A percentile compares a stretch with the other conserved stretches of the same genome.
phyloP scores from a whole-genome alignment of 345 rosid genomes.

The Anacardium occidentale region DNA sequence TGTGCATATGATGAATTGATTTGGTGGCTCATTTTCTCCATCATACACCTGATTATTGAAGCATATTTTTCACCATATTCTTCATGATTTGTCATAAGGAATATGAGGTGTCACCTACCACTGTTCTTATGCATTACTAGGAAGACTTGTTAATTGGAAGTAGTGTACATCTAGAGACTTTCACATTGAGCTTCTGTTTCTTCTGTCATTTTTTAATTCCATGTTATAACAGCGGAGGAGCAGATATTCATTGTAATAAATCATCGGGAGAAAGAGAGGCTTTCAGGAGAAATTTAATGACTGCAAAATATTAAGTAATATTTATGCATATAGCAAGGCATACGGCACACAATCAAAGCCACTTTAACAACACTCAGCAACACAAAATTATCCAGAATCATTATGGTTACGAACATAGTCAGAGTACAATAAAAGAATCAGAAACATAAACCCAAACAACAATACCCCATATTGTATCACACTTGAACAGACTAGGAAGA shows the following conservation, averaged over 20 bases:
- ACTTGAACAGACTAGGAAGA: slow-evolving; percentile 13
- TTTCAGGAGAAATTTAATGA: neutral
- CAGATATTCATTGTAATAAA: neutral
- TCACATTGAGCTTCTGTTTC: neutral
- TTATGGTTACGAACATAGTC: slow-evolving; percentile 12
- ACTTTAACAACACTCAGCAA: slow-evolving; percentile 23
- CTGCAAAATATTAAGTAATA: neutral
- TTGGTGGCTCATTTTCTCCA: neutral
- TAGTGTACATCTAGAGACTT: neutral
- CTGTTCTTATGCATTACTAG: neutral
- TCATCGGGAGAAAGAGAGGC: neutral
- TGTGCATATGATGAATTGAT: neutral
- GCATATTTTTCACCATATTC: neutral
- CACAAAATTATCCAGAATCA: slow-evolving; percentile 3
- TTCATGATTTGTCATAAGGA: slow-evolving; percentile 8
- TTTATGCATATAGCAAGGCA: slow-evolving; percentile 14
- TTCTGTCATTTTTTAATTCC: neutral
- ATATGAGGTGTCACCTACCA: neutral
- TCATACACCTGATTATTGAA: neutral
- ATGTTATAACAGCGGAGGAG: neutral
- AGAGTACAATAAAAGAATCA: slow-evolving; percentile 37
- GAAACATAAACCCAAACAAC: slow-evolving; percentile 31
- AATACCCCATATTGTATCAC: slow-evolving; percentile 21
- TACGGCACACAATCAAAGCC: slow-evolving; percentile 22
- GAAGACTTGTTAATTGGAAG: neutral